Base-by-base conservation (phyloP, 1,139 yeast genomes). In the Blastobotrys illinoisensis region DNA sequence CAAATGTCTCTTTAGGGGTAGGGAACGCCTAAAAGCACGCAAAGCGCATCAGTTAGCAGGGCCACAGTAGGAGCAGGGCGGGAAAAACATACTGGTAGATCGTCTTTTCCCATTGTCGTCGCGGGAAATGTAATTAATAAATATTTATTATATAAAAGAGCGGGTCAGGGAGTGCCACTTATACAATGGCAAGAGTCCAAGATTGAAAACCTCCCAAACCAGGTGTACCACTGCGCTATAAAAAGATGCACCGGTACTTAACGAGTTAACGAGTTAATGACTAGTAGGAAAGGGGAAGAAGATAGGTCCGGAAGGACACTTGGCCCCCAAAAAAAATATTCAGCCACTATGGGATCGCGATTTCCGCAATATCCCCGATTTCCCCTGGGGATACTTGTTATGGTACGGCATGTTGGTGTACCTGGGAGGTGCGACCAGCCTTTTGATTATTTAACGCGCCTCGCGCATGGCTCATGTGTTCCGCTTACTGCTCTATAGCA, bases 1-100 rank as follows among this genome's bases (percentile, higher is more conserved):
- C 65, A 58, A 62, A 64, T 46, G 66, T 60, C 51, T 64, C 67
- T 21, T 54, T 56, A 9, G 67, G 66, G 18, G 67, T 64, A 23
- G 67, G 67, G 54, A 64, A 64, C 9, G 59, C 54, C 60, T 57
- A 20, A 14, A 28, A 48, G 13, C 18, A 32, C 16, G 45, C 28
- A 46, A 32, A 32, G 11, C 40, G 13, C 16, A 14, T 18, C 36
- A 46, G 32, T 44, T 45, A 47, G 24, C 26, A 28, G 18, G 26
- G n/a, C 13, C 5, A 20, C 4, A 28, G 11, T 2, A 19, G 2
- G 24, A 18, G 16, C 16, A 9, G 46, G 26, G 24, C 14, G 11
- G 5, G 26, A 32, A 16, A 24, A 18, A 56, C 64, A 53, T 59
- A 62, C 64, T 18, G 67, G 67, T 46, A 64, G 56, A 46, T 63